Conservation (phyloP, 352 stramenopile genomes). For the Pythium monospermum region DNA sequence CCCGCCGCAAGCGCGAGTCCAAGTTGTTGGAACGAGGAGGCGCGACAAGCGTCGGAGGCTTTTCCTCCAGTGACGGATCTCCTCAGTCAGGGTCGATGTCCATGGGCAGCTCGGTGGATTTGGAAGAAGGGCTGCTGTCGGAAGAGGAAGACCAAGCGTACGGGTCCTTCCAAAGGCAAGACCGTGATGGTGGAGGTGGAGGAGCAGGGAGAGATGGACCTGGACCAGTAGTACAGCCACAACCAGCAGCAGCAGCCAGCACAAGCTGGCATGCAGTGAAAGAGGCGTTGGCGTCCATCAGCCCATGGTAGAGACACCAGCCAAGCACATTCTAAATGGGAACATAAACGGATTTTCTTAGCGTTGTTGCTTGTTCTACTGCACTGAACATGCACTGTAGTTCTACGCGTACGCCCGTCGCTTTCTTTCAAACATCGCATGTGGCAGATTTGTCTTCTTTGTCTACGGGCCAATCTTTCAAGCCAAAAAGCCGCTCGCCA, state of each 20-base stretch:
- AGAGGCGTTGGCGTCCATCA: conserved; percentile 58
- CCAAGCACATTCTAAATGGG: too few species aligned
- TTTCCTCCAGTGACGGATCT: conserved; percentile 7
- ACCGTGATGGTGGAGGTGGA: too few species aligned
- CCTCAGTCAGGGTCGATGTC: conserved; percentile 15
- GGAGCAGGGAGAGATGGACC: too few species aligned
- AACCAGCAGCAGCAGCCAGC: background rate
- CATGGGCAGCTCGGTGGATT: conserved; percentile 30
- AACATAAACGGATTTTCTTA: background rate
- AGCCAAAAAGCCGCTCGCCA: conserved; percentile 30
- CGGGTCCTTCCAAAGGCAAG: conserved; percentile 50
- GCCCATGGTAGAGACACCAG: conserved; percentile 68
- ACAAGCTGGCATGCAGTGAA: conserved; percentile 42
- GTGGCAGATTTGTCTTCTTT: too few species aligned
- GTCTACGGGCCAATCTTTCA: conserved; percentile 29
- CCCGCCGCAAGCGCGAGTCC: conserved; percentile 5
- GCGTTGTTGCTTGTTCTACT: background rate
- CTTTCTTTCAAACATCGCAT: too few species aligned
- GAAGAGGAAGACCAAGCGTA: conserved; percentile 64
- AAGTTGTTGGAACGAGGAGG: background rate
- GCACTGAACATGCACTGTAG: too few species aligned
- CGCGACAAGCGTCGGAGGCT: conserved; percentile 3
- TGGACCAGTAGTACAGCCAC: too few species aligned
- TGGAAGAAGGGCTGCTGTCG: conserved; percentile 65
- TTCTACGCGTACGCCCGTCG: too few species aligned